These are phyloP conservation scores for Acer saccharum DNA, from an alignment of 345 rosid species.

Conservation along the genomic window DNA sequence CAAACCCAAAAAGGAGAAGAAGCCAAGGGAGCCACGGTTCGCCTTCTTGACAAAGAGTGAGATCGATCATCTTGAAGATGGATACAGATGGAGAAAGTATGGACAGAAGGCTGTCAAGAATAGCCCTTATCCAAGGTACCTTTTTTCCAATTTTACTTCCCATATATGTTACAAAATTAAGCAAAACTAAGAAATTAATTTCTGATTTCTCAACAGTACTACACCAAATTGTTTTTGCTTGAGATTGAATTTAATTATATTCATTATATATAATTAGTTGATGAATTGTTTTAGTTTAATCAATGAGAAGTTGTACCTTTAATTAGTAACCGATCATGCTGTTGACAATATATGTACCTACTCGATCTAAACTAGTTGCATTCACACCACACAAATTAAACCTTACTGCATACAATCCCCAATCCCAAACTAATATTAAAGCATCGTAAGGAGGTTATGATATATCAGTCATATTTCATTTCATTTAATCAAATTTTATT, in stretches of 20 bases:
- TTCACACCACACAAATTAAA: background rate
- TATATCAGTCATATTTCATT: background rate
- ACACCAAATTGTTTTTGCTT: background rate
- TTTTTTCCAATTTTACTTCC: background rate
- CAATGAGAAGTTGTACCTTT: background rate
- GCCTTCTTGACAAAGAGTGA: slow-evolving; percentile 46
- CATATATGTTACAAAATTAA: background rate
- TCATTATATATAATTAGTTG: no score
- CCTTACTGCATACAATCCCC: background rate
- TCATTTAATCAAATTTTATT: background rate
- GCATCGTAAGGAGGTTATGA: background rate
- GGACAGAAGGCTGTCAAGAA: slow-evolving; percentile 51
- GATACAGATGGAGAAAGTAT: slow-evolving; percentile 49
- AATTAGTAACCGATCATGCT: slow-evolving; percentile 10
- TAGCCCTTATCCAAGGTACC: slow-evolving; percentile 38
- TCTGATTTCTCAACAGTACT: background rate
- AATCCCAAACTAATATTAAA: background rate
- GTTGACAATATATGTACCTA: slow-evolving; percentile 19
- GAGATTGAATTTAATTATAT: background rate
- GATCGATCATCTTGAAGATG: slow-evolving; percentile 46
- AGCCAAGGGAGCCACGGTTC: slow-evolving; percentile 32
- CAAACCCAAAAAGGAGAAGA: slow-evolving; percentile 40
- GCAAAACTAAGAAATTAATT: background rate
- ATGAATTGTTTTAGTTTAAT: background rate
- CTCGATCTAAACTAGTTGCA: background rate